Base-by-base conservation (phyloP, 176 grass and related monocot species). In the Oropetium thomaeum region DNA sequence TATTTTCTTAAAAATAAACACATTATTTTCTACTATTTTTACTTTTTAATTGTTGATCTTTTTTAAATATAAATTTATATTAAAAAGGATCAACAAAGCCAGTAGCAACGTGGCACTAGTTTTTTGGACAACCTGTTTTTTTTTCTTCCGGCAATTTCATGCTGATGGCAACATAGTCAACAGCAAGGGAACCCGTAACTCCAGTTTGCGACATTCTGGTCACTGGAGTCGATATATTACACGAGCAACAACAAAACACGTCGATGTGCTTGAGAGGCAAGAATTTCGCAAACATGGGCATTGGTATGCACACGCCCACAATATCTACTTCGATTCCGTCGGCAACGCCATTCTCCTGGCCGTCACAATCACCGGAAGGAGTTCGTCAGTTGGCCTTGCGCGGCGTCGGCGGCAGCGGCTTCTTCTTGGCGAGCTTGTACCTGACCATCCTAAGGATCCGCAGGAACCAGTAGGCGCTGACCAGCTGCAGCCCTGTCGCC, bases 381-480 rank as follows among this genome's bases (percentile, higher is more conserved):
- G 41, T n/a, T n/a, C n/a, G 22, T 53, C 34, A 33, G 33, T 38
- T 47, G 58, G 12, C 16, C 9, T 70, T 32, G n/a, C 20, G 14
- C 5, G 30, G 10, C 26, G 59, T 8, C 34, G 57, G 17, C 70
- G 39, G 26, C 71, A 7, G 3, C 28, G 27, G 49, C 42, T 73
- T 84, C 70, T 77, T 96, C 67, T 61, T 87, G 37, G 65, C 82
- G 9, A 96, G 67, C 76, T 96, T 96, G 81, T 90, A 65, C 76
- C 52, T 80, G 35, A 96, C 77, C 93, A 92, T 96, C 74, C 81
- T 60, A 14, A 96, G 61, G 62, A 96, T 96, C 72, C 88, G 89
- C 70, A 88, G 53, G 84, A 96, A 96, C 93, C 93, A 96, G 70
- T 90, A 96, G 60, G 84, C 81, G 81, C 87, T 96, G 22, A 96